Evolutionary conservation across 768 basidiomycete species (phyloP).

Genomic region (Trametes cingulata): DNA sequence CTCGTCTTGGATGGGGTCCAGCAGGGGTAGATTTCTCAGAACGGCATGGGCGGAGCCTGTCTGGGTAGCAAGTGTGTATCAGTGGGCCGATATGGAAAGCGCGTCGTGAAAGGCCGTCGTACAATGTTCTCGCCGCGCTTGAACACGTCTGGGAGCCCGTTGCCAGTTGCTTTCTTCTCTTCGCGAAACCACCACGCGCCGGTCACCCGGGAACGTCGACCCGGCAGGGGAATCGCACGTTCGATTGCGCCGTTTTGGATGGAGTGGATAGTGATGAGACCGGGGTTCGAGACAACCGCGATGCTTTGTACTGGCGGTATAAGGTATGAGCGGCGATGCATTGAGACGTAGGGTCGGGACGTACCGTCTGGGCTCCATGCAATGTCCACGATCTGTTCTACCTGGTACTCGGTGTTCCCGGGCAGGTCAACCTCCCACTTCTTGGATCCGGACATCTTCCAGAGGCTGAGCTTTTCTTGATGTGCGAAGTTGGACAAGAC

Average conservation of each 20-base stretch:
- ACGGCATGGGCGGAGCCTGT: slow-evolving; percentile 78
- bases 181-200: slow-evolving; percentile 78
- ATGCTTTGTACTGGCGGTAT: slow-evolving; percentile 53
- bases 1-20: slow-evolving; percentile 72
- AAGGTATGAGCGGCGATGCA: not conserved
- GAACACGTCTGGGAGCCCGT: slow-evolving; percentile 74
- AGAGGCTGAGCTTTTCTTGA: slow-evolving; percentile 70
- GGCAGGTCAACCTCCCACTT: slow-evolving; percentile 71
- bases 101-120: slow-evolving; percentile 26
- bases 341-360: slow-evolving; percentile 18
- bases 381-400: slow-evolving; percentile 55
- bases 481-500: slow-evolving; percentile 67
- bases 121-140: slow-evolving; percentile 66
- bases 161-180: slow-evolving; percentile 39
- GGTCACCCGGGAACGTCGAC: slow-evolving; percentile 36
- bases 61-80: slow-evolving; percentile 45
- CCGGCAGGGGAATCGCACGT: slow-evolving; percentile 44
- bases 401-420: slow-evolving; percentile 23
- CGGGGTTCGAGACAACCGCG: slow-evolving; percentile 70
- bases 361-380: slow-evolving; percentile 86
- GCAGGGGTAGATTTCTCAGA: slow-evolving; percentile 65
- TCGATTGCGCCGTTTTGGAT: slow-evolving; percentile 72
- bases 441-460: slow-evolving; percentile 78
- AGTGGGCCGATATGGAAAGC: not conserved
- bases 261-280: slow-evolving; percentile 69